Evolutionary conservation across 2,329 filamentous ascomycete genomes (phyloP).

Genomic region (Emydomyces testavorans): DNA sequence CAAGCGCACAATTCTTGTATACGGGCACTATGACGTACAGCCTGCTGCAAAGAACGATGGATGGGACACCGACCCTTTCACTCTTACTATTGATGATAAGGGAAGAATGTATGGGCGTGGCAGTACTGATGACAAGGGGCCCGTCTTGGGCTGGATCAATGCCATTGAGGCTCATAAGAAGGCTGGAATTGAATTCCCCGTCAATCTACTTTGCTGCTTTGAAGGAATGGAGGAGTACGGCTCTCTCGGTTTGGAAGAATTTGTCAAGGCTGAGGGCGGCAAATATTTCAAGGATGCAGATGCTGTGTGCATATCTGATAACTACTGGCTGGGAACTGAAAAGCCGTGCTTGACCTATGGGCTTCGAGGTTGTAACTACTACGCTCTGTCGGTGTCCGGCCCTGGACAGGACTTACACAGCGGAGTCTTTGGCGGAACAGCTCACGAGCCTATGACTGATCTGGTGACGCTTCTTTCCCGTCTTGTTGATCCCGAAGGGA

Average conservation of each 20-base stretch:
- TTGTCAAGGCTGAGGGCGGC: slow-evolving; percentile 83
- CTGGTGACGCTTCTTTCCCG: slow-evolving; percentile 69
- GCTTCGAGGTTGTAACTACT: slow-evolving; percentile 95
- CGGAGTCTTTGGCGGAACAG: slow-evolving; percentile 91
- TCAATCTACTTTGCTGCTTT: slow-evolving; percentile 98
- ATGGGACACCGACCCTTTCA: slow-evolving; percentile 91
- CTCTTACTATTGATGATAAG: slow-evolving; percentile 74
- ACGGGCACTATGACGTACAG: slow-evolving; percentile 98
- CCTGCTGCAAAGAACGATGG: slow-evolving; percentile 86
- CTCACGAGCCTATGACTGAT: slow-evolving; percentile 98
- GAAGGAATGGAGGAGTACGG: slow-evolving; percentile 99
- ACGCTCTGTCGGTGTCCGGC: slow-evolving; percentile 78
- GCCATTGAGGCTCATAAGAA: slow-evolving; percentile 96
- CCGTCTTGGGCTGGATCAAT: slow-evolving; percentile 93
- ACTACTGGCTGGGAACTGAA: slow-evolving; percentile 99
- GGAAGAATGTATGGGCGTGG: slow-evolving; percentile 94
- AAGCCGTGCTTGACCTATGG: slow-evolving; percentile 97
- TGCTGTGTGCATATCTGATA: slow-evolving; percentile 95
- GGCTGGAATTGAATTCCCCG: slow-evolving; percentile 84
- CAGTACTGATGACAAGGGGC: slow-evolving; percentile 94
- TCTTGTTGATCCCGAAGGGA: slow-evolving; percentile 79
- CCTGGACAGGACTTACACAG: slow-evolving; percentile 91
- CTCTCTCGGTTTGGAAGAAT: slow-evolving; percentile 88
- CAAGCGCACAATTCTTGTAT: slow-evolving; percentile 92
- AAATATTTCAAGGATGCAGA: slow-evolving; percentile 93